phyloP scores from a whole-genome alignment of 352 stramenopile genomes.

The Blastocystis hominis region DNA sequence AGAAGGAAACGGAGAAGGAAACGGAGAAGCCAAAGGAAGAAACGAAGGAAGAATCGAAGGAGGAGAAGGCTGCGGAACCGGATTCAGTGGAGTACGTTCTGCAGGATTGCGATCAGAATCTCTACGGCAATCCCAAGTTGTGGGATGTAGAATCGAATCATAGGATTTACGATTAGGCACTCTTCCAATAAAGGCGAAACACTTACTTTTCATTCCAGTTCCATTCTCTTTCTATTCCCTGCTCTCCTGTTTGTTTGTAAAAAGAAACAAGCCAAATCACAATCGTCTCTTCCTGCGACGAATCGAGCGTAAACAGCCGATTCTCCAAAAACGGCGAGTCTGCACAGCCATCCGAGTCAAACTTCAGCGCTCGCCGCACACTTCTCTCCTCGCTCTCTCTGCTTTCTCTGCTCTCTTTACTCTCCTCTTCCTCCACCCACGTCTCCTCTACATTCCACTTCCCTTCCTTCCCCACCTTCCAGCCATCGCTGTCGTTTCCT shows the following conservation, averaged over 20 bases:
- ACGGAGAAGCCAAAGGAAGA: conserved; percentile 4
- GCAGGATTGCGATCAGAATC: conserved; percentile 33
- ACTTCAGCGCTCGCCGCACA: not conserved
- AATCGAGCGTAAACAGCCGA: not conserved
- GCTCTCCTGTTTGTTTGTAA: not conserved
- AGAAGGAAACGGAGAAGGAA: conserved; percentile 16
- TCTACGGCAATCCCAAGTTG: conserved; percentile 33
- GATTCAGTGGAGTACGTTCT: not conserved
- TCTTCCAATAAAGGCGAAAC: conserved; percentile 7
- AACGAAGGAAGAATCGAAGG: not conserved
- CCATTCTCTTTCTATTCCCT: not conserved
- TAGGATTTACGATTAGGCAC: not conserved
- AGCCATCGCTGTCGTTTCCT: not conserved
- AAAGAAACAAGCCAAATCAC: not conserved
- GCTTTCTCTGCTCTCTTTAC: not conserved
- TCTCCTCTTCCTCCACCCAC: not conserved
- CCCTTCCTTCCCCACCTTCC: not conserved
- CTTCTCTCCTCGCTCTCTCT: not conserved
- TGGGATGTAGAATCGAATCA: conserved; percentile 26
- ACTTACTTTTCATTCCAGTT: not conserved
- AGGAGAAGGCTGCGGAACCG: not conserved
- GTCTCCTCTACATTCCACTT: not conserved
- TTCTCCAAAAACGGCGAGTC: not conserved
- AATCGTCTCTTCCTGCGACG: not conserved
- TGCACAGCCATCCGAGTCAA: not conserved